Evolutionary conservation across 2,329 filamentous ascomycete genomes (phyloP).

Genomic region (Cladophialophora chaetospira): DNA sequence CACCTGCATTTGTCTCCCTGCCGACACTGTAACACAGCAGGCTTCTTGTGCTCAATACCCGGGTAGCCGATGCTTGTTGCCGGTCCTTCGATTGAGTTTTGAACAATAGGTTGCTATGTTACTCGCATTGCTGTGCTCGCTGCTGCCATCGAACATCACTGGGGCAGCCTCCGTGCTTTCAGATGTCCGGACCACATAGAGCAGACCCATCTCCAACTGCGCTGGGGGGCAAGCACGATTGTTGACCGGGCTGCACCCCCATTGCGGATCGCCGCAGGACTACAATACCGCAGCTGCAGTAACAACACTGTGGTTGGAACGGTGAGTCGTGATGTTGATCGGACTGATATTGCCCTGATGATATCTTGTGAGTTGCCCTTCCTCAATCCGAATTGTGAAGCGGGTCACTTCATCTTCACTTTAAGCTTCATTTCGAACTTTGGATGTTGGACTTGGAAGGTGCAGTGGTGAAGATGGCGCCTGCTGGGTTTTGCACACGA

Average conservation of each 20-base stretch:
- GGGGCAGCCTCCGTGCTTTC: not conserved
- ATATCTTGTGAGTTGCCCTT: too few species aligned
- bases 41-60: not conserved
- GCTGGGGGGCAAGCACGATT: too few species aligned
- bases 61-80: not conserved
- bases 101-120: not conserved
- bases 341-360: not conserved
- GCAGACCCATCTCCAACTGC: too few species aligned
- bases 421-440: not conserved
- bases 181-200: too few species aligned
- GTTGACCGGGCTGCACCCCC: too few species aligned
- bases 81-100: not conserved
- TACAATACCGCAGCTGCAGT: not conserved
- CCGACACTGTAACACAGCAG: slow-evolving; percentile 7
- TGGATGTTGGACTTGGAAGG: slow-evolving; percentile 9
- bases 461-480: slow-evolving; percentile 12
- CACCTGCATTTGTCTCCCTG: not conserved
- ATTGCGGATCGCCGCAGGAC: not conserved
- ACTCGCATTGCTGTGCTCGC: not conserved
- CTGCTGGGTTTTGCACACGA: slow-evolving; percentile 8
- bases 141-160: not conserved
- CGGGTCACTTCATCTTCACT: not conserved
- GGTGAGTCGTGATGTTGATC: not conserved
- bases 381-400: too few species aligned
- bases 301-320: not conserved